Evolutionary conservation across 257 asterid species (phyloP).

Genomic region (Nicotiana obtusifolia): DNA sequence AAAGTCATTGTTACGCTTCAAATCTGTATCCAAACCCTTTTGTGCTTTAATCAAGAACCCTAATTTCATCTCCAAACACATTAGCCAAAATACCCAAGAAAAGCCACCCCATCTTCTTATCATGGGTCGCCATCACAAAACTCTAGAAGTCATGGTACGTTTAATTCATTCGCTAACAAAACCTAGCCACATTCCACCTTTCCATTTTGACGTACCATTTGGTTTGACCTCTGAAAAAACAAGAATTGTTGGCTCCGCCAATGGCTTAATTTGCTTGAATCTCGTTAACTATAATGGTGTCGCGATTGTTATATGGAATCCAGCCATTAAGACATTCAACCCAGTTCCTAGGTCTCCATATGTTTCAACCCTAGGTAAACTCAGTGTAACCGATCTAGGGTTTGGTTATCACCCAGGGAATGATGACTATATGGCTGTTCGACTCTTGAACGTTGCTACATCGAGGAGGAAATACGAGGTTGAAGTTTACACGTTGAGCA

Average conservation of each 20-base stretch:
- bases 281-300: neutral
- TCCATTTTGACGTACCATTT: neutral
- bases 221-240: neutral
- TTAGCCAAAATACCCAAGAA: neutral
- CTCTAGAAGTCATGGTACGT: neutral
- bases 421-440: neutral
- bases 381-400: neutral
- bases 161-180: neutral
- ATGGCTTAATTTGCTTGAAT: conserved; percentile 1
- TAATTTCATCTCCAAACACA: conserved; percentile 4
- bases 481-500: neutral
- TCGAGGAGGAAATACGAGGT: neutral
- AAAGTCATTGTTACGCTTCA: neutral
- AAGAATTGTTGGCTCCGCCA: neutral
- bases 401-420: neutral
- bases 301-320: conserved; percentile 4
- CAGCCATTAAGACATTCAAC: neutral
- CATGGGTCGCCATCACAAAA: neutral
- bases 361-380: conserved; percentile 1
- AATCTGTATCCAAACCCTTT: neutral
- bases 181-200: neutral
- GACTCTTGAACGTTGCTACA: neutral
- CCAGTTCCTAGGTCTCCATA: neutral
- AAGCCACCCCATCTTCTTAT: neutral
- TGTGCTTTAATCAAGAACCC: neutral